A percentile compares a stretch with the other conserved stretches of the same genome.
phyloP scores from a whole-genome alignment of 129 eudicot species.

The Flaveria linearis region DNA sequence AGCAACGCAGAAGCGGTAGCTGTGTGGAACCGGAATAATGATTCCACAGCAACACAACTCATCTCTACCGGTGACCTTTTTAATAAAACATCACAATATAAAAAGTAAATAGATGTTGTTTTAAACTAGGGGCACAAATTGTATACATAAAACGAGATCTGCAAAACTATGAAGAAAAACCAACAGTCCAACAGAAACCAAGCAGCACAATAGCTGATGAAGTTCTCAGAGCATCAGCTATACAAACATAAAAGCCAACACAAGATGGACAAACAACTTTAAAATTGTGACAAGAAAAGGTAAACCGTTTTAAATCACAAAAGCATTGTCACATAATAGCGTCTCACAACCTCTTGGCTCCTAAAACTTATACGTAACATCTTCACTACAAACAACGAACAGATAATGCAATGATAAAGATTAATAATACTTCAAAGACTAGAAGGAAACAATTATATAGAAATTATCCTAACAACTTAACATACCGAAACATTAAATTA shows the following conservation, averaged over 20 bases:
- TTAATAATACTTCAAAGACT: not conserved
- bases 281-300: not conserved
- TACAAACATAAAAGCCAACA: not conserved
- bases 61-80: conserved; percentile 75
- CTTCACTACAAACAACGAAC: not conserved
- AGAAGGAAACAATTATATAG: not conserved
- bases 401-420: not conserved
- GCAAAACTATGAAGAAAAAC: not conserved
- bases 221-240: conserved; percentile 1
- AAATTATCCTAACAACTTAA: not conserved
- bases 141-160: not conserved
- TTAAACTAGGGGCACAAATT: not conserved
- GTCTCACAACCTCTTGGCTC: not conserved
- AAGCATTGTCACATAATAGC: not conserved
- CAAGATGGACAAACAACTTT: not conserved
- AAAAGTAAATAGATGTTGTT: not conserved
- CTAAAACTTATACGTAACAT: not conserved
- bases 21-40: conserved; percentile 72
- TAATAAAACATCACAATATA: not conserved
- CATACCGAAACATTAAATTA: not conserved
- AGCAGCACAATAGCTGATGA: not conserved
- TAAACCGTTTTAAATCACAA: not conserved
- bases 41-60: conserved; percentile 49
- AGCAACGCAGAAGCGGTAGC: conserved; percentile 88
- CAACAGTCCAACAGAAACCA: conserved; percentile 1